phyloP scores from a whole-genome alignment of 306 rosid species.

The Rubus idaeus region DNA sequence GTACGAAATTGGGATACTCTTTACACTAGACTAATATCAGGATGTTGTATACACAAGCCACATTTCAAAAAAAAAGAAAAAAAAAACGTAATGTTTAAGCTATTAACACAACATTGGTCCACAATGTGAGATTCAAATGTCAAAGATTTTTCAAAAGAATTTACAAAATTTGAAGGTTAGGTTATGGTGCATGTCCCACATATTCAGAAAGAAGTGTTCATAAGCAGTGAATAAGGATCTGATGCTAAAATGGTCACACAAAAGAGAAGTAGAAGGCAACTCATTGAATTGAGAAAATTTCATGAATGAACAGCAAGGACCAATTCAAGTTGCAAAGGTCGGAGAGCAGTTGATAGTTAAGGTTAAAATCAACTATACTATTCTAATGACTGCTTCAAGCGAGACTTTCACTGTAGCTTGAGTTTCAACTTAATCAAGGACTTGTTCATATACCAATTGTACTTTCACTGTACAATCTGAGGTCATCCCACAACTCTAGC shows the following conservation, averaged over 20 bases:
- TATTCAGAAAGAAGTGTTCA: not conserved
- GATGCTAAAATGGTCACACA: not conserved
- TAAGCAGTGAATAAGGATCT: not conserved
- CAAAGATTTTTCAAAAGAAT: not conserved
- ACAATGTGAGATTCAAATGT: not conserved
- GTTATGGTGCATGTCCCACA: not conserved
- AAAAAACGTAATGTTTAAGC: not conserved
- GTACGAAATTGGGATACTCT: not conserved
- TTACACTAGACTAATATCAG: not conserved
- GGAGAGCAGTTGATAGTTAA: not conserved
- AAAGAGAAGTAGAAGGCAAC: not conserved
- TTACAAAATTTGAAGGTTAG: not conserved
- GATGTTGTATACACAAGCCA: not conserved
- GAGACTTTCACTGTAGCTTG: not conserved
- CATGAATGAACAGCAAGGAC: not conserved
- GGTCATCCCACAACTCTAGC: not conserved
- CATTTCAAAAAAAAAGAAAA: not conserved
- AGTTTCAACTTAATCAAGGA: not conserved
- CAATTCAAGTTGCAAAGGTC: not conserved
- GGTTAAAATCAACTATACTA: not conserved
- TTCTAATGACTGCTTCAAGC: not conserved
- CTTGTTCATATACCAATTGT: not conserved
- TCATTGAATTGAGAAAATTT: not conserved
- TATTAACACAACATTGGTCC: constrained; percentile 7
- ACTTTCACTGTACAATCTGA: not conserved